These are phyloP conservation scores for Cercophora newfieldiana DNA, from an alignment of 495 filamentous ascomycete species.

Conservation along the genomic window DNA sequence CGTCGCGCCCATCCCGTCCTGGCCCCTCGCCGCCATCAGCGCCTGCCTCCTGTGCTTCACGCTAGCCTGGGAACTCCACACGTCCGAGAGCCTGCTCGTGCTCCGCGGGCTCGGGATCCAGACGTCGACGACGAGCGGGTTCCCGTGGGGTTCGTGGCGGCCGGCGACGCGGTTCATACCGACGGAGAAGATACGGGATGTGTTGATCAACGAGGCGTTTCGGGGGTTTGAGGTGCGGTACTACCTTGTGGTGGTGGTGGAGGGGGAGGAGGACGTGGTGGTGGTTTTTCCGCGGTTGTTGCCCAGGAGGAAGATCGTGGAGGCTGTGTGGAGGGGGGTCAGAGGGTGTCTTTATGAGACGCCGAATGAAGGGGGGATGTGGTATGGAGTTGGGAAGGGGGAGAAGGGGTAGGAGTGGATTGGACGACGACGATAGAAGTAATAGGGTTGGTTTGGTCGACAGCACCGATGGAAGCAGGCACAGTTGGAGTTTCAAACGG, in stretches of 20 bases:
- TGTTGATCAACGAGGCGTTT: conserved; percentile 95
- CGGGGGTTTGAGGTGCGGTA: conserved; percentile 87
- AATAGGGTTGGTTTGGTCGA: neutral
- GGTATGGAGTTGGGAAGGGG: neutral
- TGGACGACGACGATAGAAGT: too few relatives aligned
- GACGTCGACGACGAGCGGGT: conserved; percentile 66
- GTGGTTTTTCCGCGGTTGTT: conserved; percentile 89
- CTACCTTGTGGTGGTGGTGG: conserved; percentile 86
- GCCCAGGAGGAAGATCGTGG: conserved; percentile 68
- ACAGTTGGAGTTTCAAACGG: neutral
- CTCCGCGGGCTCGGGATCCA: conserved; percentile 90
- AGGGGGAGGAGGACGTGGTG: conserved; percentile 83
- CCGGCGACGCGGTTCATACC: conserved; percentile 77
- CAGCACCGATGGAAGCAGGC: too few relatives aligned
- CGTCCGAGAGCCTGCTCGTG: conserved; percentile 83
- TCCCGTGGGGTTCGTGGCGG: conserved; percentile 48
- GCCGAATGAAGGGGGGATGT: neutral
- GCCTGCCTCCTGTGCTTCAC: conserved; percentile 35
- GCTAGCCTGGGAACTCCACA: conserved; percentile 42
- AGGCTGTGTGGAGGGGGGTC: conserved; percentile 81
- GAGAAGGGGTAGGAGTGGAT: neutral
- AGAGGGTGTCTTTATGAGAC: conserved; percentile 73
- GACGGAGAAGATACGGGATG: conserved; percentile 84
- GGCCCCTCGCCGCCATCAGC: conserved; percentile 27
- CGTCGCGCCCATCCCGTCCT: conserved; percentile 40